phyloP scores from a whole-genome alignment of 306 rosid genomes.

The Urtica urens region DNA sequence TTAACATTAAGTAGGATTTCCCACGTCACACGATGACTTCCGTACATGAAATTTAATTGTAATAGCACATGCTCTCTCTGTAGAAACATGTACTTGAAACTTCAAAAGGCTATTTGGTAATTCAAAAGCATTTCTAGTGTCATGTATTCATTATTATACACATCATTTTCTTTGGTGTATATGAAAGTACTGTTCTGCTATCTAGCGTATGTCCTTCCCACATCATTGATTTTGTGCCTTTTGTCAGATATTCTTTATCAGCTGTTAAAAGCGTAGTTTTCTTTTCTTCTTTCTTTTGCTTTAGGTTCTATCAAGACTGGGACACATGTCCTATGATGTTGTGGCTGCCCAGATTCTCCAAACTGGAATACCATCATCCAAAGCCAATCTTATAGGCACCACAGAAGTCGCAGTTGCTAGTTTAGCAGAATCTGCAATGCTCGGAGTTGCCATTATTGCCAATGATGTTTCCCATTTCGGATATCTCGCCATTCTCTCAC shows the following conservation, averaged over 20 bases:
- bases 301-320: slow-evolving; percentile 79
- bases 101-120: too few relatives aligned
- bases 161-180: too few relatives aligned
- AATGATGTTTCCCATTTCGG: slow-evolving; percentile 78
- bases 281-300: slow-evolving; percentile 5
- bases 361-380: slow-evolving; percentile 86
- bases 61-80: neutral
- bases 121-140: too few relatives aligned
- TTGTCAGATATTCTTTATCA: neutral
- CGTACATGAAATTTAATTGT: neutral
- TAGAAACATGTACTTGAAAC: too few relatives aligned
- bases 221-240: neutral
- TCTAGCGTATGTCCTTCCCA: too few relatives aligned
- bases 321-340: slow-evolving; percentile 93
- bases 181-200: too few relatives aligned
- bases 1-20: too few relatives aligned
- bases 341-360: slow-evolving; percentile 92
- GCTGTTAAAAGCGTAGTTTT: slow-evolving; percentile 6
- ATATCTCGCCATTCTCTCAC: slow-evolving; percentile 60
- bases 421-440: slow-evolving; percentile 81
- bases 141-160: too few relatives aligned
- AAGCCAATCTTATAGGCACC: slow-evolving; percentile 86
- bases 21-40: too few relatives aligned
- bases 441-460: slow-evolving; percentile 77
- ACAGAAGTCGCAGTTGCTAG: slow-evolving; percentile 94